phyloP scores from a whole-genome alignment of 345 rosid species.

The Eutrema yunnanense region DNA sequence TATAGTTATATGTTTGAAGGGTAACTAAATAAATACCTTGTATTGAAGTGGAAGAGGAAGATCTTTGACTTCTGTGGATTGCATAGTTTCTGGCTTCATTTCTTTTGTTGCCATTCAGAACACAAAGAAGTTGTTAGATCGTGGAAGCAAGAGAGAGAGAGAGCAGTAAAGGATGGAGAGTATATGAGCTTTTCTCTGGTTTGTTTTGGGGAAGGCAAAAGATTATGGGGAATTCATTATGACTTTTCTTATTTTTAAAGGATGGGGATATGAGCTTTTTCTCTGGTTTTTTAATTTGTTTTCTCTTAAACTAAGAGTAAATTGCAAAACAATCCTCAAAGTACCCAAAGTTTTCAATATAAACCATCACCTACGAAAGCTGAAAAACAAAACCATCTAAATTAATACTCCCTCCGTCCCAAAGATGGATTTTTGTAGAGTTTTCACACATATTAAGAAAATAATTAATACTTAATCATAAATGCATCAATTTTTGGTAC shows the following conservation, averaged over 20 bases:
- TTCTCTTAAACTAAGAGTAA: background rate
- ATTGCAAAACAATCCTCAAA: background rate
- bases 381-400: background rate
- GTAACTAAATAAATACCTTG: constrained; percentile 42
- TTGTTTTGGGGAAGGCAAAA: constrained; percentile 20
- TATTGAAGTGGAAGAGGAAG: constrained; percentile 35
- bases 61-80: constrained; percentile 18
- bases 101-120: constrained; percentile 44
- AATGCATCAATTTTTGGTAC: no score
- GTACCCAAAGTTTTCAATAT: background rate
- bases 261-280: constrained; percentile 10
- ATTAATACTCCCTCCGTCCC: no score
- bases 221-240: constrained; percentile 20
- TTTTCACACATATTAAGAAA: no score
- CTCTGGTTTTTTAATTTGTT: background rate
- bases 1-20: background rate
- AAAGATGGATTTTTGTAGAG: no score
- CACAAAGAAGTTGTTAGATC: background rate
- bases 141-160: constrained; percentile 16
- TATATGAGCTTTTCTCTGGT: background rate
- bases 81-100: constrained; percentile 29
- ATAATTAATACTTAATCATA: no score
- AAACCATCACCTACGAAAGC: background rate
- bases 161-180: background rate
- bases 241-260: constrained; percentile 18